phyloP scores from a whole-genome alignment of 768 basidiomycete species.

The Serendipita indica region DNA sequence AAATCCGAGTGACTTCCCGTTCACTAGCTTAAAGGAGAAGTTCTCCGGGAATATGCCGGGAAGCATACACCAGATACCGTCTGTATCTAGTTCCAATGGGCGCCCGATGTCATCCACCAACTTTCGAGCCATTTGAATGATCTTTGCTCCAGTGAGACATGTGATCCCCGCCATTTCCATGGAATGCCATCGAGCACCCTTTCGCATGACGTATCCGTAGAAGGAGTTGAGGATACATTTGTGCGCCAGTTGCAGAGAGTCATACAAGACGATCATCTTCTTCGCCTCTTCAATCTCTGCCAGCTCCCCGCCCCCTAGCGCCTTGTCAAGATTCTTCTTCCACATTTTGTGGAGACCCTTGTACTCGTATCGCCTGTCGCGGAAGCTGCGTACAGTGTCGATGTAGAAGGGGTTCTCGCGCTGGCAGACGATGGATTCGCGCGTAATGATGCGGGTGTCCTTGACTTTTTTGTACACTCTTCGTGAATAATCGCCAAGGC shows the following conservation, averaged over 20 bases:
- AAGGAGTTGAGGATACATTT: constrained; percentile 99
- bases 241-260: constrained; percentile 96
- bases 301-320: constrained; percentile 50
- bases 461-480: constrained; percentile 98
- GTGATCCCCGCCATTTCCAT: constrained; percentile 99
- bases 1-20: constrained; percentile 74
- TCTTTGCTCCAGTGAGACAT: constrained; percentile 90
- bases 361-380: constrained; percentile 97
- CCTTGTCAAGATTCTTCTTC: constrained; percentile 92
- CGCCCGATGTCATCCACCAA: constrained; percentile 96
- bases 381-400: constrained; percentile 91
- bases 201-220: constrained; percentile 99
- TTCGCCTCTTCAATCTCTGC: constrained; percentile 91
- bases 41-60: constrained; percentile 96
- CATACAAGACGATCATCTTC: constrained; percentile 98
- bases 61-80: constrained; percentile 99
- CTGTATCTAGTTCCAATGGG: constrained; percentile 93
- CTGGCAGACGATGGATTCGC: constrained; percentile 93
- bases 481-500: constrained; percentile 93
- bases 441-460: constrained; percentile 87
- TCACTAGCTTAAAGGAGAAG: constrained; percentile 83
- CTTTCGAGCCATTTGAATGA: constrained; percentile 97
- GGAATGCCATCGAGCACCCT: constrained; percentile 97
- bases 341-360: constrained; percentile 97
- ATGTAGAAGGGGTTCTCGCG: constrained; percentile 98